These are phyloP conservation scores for Hordeum vulgare DNA, from an alignment of 176 grass and related monocot species.

Conservation along the genomic window MorexV3_pseudomolecules_assembly NC_058522.1:524443425-524443924, in stretches of 20 bases:
- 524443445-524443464: no score
- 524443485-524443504: neutral
- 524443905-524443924: no score
- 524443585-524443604: slow-evolving; percentile 47
- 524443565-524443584: slow-evolving; percentile 49
- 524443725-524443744: slow-evolving; percentile 38
- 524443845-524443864: no score
- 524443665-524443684: neutral
- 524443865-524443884: no score
- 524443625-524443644: slow-evolving; percentile 5
- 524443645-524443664: neutral
- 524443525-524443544: neutral
- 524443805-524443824: no score
- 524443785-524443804: no score
- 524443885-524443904: no score
- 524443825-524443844: no score
- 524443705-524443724: slow-evolving; percentile 76
- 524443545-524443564: slow-evolving; percentile 77
- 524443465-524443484: no score
- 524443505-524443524: neutral
- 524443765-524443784: slow-evolving; percentile 30
- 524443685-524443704: slow-evolving; percentile 51
- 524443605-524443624: slow-evolving; percentile 51
- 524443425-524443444: no score
- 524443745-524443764: slow-evolving; percentile 9